phyloP scores from a whole-genome alignment of 1,284 basidiomycete genomes.

The Lentinula novae-zelandiae region DNA sequence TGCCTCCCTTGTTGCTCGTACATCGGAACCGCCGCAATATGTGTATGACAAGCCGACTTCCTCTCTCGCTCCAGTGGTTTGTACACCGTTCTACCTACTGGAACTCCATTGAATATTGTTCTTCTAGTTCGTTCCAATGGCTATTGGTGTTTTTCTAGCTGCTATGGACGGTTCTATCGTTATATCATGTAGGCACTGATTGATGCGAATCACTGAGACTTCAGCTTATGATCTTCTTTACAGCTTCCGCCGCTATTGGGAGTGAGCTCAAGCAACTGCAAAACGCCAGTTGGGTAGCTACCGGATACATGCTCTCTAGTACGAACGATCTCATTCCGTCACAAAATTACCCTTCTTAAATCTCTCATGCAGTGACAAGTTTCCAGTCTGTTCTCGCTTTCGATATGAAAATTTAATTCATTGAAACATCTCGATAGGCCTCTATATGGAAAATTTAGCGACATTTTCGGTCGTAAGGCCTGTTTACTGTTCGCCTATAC shows the following conservation, averaged over 20 bases:
- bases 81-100: background rate
- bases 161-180: constrained; percentile 61
- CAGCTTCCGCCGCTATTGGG: constrained; percentile 58
- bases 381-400: constrained; percentile 46
- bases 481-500: constrained; percentile 54
- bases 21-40: background rate
- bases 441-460: constrained; percentile 59
- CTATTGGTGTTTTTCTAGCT: constrained; percentile 52
- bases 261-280: constrained; percentile 60
- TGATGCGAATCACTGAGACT: background rate
- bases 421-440: constrained; percentile 33
- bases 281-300: constrained; percentile 64
- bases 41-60: background rate
- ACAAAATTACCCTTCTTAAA: constrained; percentile 16
- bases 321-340: background rate
- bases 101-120: background rate
- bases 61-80: background rate
- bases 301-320: constrained; percentile 53
- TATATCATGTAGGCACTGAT: constrained; percentile 33
- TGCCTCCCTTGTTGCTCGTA: background rate
- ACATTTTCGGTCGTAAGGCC: constrained; percentile 59
- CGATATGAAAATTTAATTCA: constrained; percentile 2
- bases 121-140: constrained; percentile 51
- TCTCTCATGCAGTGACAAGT: constrained; percentile 30
- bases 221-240: background rate